phyloP scores from a whole-genome alignment of 2,329 filamentous ascomycete genomes.

The Ascochyta viciae-villosae region DNA sequence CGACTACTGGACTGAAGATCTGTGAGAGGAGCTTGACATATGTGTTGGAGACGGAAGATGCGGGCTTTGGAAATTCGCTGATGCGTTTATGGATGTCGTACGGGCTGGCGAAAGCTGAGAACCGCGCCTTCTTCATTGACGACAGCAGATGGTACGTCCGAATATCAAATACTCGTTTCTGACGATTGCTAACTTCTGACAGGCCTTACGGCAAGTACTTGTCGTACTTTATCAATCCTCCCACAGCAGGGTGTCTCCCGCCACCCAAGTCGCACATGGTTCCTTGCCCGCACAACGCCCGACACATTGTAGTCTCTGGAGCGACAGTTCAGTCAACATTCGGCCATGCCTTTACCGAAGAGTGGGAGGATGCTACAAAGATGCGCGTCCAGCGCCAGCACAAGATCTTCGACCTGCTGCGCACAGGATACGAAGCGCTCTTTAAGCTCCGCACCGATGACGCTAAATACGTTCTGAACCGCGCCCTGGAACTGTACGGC shows the following conservation, averaged over 20 bases:
- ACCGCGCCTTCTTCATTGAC: constrained; percentile 81
- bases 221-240: constrained; percentile 73
- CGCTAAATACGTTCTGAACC: constrained; percentile 66
- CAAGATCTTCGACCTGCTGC: constrained; percentile 72
- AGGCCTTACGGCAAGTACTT: constrained; percentile 78
- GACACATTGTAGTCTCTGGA: constrained; percentile 76
- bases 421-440: constrained; percentile 74
- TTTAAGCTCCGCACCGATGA: constrained; percentile 75
- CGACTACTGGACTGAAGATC: constrained; percentile 53
- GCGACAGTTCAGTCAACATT: constrained; percentile 72
- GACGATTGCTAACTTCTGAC: constrained; percentile 21
- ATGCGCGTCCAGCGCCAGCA: constrained; percentile 61
- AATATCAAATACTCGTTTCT: not conserved
- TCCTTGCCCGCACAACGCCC: constrained; percentile 78
- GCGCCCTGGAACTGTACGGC: constrained; percentile 63
- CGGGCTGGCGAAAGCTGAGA: constrained; percentile 76
- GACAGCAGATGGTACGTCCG: constrained; percentile 72
- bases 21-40: constrained; percentile 79
- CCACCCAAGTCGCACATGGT: constrained; percentile 78
- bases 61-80: constrained; percentile 77
- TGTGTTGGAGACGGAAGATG: constrained; percentile 75
- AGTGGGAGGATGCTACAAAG: constrained; percentile 59
- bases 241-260: constrained; percentile 69
- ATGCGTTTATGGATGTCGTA: constrained; percentile 86
- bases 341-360: constrained; percentile 63